Conservation (phyloP, 2,329 filamentous ascomycete species). For the Arthrobotrys pseudoclavata region DNA sequence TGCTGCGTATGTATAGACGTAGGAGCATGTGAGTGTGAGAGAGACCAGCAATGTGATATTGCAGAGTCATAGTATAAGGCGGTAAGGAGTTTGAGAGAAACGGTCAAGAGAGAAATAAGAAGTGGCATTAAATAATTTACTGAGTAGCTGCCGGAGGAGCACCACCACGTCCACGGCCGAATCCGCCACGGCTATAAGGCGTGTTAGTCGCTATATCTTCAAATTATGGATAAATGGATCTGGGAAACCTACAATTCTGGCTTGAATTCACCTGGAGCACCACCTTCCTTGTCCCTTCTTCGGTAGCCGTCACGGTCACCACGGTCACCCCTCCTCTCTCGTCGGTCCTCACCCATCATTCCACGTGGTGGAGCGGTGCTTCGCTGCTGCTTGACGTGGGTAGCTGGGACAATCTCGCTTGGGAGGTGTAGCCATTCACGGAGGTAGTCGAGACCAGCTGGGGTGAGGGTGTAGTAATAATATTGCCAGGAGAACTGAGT, state of each 20-base stretch:
- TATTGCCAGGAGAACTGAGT: slow-evolving; percentile 99
- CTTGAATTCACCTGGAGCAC: slow-evolving; percentile 90
- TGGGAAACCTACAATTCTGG: slow-evolving; percentile 80
- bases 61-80: slow-evolving; percentile 45
- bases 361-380: slow-evolving; percentile 97
- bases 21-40: slow-evolving; percentile 22
- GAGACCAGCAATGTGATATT: slow-evolving; percentile 55
- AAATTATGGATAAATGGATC: slow-evolving; percentile 64
- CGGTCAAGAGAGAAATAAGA: slow-evolving; percentile 60
- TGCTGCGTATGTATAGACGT: slow-evolving; percentile 33
- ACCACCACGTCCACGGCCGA: slow-evolving; percentile 87
- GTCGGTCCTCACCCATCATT: slow-evolving; percentile 86
- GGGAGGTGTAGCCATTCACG: slow-evolving; percentile 99
- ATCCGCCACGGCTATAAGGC: slow-evolving; percentile 79
- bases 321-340: slow-evolving; percentile 76
- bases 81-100: slow-evolving; percentile 50
- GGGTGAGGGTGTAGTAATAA: slow-evolving; percentile 99
- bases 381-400: slow-evolving; percentile 99
- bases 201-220: slow-evolving; percentile 63
- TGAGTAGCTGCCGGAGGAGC: slow-evolving; percentile 69
- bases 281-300: slow-evolving; percentile 91
- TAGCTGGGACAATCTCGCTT: slow-evolving; percentile 98
- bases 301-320: slow-evolving; percentile 91
- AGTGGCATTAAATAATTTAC: slow-evolving; percentile 60
- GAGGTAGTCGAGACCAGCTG: slow-evolving; percentile 99